phyloP scores from a whole-genome alignment of 108 stramenopile species.

The Discostella stelligeroides region DNA sequence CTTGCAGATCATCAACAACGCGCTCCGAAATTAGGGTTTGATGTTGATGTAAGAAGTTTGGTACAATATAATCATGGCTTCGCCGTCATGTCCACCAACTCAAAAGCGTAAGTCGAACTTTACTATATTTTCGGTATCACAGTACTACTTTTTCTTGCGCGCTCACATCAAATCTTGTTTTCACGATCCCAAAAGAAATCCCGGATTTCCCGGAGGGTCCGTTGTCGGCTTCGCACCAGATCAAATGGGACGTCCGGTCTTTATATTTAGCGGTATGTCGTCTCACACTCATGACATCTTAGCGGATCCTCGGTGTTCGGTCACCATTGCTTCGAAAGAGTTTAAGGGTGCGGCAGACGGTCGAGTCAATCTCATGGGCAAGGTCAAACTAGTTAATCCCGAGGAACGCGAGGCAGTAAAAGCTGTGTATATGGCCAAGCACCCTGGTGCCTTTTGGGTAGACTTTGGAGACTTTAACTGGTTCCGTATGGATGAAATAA shows the following conservation, averaged over 20 bases:
- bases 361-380: slow-evolving; percentile 93
- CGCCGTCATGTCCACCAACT: slow-evolving; percentile 86
- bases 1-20: slow-evolving; percentile 69
- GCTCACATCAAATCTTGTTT: neutral
- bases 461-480: neutral
- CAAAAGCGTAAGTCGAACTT: slow-evolving; percentile 78
- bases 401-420: slow-evolving; percentile 67
- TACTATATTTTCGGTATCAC: too few relatives aligned
- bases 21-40: slow-evolving; percentile 72
- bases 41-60: slow-evolving; percentile 73
- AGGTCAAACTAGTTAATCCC: slow-evolving; percentile 52
- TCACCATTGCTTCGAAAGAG: slow-evolving; percentile 90
- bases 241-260: slow-evolving; percentile 88
- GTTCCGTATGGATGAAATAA: slow-evolving; percentile 86
- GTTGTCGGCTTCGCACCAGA: slow-evolving; percentile 96
- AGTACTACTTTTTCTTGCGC: neutral
- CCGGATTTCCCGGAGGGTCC: slow-evolving; percentile 89
- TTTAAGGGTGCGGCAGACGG: slow-evolving; percentile 97
- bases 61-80: slow-evolving; percentile 90
- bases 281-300: slow-evolving; percentile 91
- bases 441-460: slow-evolving; percentile 91
- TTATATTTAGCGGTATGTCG: slow-evolving; percentile 93
- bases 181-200: slow-evolving; percentile 43
- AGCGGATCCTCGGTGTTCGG: slow-evolving; percentile 74
- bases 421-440: slow-evolving; percentile 83